Base-by-base conservation (phyloP, 305 asterid genomes). In the Plantago lanceolata region DNA sequence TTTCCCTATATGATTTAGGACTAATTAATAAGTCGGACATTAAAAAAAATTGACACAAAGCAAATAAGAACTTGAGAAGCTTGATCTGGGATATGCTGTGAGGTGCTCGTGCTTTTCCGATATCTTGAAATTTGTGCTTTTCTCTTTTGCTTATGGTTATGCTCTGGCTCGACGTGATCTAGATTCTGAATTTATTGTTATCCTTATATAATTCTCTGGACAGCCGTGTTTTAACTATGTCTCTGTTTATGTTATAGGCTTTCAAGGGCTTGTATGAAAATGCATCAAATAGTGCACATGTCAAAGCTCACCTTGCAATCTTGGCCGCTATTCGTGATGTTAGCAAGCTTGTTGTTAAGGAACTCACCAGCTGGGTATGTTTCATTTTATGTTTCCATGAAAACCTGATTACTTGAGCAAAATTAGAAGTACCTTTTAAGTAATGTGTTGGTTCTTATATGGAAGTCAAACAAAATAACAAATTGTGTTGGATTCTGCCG, bases 351-450 rank as follows among this genome's bases (percentile, higher is more conserved):
- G 88, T 94, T 55, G 96, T 88, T 48, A 90, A 94, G 83, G 99
- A 90, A 90, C 88, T 90, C 74, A 94, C 99, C 75, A 86, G 93
- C 66, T 90, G 96, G 97, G 99, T 94, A 94, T 68, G 96, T n/a
- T 51, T 40, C 48, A 20, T 37, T 45, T 54, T 3, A 54, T 40
- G 0, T 40, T 40, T 13, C 47, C 47, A 11, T 40, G 47, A 3
- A 11, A 40, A 40, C 16, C 16, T 40, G 47, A 1, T 40, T 40
- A 40, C 47, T 40, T 40, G 47, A 37, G 45, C 45, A 37, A 37
- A 37, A 35, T 2, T 37, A 37, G 40, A 33, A 33, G 6, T 33
- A 33, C 3, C 45, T 37, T 37, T 9, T 9, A 37, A 37, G 14
- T 37, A 37, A 37, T 37, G 45, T 15, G 1, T 37, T 0, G 13